Evolutionary conservation across 208 protist species (phyloP).

Genomic region (Wallacemonas sp.): DNA sequence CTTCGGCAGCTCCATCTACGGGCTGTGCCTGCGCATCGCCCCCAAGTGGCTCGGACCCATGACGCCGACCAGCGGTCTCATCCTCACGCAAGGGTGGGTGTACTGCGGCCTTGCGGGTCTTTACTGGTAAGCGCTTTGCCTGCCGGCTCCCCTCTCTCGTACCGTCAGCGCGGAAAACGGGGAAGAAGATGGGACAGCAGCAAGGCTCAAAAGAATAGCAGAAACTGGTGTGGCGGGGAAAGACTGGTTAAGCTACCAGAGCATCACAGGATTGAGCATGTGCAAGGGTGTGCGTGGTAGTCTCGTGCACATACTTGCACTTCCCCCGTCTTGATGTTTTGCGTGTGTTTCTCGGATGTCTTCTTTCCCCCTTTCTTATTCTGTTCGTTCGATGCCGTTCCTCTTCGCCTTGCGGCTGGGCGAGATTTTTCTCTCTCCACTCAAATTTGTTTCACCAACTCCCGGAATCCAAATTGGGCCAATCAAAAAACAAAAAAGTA

Average conservation of each 20-base stretch:
- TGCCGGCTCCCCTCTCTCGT: too few species aligned
- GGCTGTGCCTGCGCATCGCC: slow-evolving; percentile 40
- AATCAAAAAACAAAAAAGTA: not conserved
- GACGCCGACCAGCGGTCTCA: slow-evolving; percentile 62
- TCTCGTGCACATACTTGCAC: too few species aligned
- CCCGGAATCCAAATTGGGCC: not conserved
- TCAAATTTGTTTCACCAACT: slow-evolving; percentile 7
- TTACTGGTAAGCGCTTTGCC: slow-evolving; percentile 34
- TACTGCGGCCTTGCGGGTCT: slow-evolving; percentile 51
- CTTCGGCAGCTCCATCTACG: slow-evolving; percentile 75
- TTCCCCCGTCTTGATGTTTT: not conserved
- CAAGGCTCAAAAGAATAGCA: not conserved
- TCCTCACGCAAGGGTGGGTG: slow-evolving; percentile 67
- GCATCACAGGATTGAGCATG: not conserved
- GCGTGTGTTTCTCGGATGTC: slow-evolving; percentile 1
- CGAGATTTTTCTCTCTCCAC: not conserved
- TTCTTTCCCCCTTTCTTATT: slow-evolving; percentile 6
- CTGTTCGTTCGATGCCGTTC: not conserved
- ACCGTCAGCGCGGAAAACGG: too few species aligned
- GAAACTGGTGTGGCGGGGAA: too few species aligned
- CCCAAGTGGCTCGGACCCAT: slow-evolving; percentile 50
- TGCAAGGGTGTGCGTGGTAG: too few species aligned
- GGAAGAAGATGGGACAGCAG: not conserved
- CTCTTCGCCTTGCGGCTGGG: too few species aligned
- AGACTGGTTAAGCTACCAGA: too few species aligned